Conservation (phyloP, 2,329 filamentous ascomycete species). For the Emmonsiellopsis sp. region DNA sequence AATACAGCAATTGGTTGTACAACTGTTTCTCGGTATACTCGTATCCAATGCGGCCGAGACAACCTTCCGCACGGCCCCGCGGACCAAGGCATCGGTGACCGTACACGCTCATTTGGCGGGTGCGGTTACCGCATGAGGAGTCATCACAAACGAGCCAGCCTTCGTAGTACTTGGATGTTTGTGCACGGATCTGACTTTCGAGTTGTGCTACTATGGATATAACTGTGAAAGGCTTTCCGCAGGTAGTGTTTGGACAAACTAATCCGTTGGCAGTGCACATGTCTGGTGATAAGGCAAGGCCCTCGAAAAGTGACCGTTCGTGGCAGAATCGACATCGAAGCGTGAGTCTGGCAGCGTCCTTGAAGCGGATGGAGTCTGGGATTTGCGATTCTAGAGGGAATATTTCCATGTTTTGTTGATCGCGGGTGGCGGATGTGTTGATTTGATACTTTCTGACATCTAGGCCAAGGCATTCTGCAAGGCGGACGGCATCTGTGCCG, state of each 20-base stretch:
- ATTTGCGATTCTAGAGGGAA: conserved; percentile 91
- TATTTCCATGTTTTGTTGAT: conserved; percentile 58
- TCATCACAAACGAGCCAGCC: conserved; percentile 89
- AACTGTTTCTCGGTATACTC: conserved; percentile 81
- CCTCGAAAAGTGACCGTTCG: conserved; percentile 62
- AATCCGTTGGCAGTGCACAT: conserved; percentile 66
- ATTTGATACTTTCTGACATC: conserved; percentile 81
- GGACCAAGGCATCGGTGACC: conserved; percentile 83
- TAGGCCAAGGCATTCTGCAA: conserved; percentile 88
- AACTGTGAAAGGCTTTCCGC: conserved; percentile 55
- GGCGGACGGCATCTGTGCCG: conserved; percentile 79
- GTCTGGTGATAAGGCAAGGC: conserved; percentile 52
- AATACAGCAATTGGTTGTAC: conserved; percentile 92
- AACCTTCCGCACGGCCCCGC: conserved; percentile 73
- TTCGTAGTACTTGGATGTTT: conserved; percentile 81
- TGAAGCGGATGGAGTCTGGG: conserved; percentile 81
- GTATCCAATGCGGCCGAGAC: conserved; percentile 78
- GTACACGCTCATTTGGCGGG: conserved; percentile 87
- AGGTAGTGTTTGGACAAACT: conserved; percentile 56
- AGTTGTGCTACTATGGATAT: conserved; percentile 77
- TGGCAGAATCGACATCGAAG: conserved; percentile 80
- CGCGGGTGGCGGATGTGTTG: conserved; percentile 46
- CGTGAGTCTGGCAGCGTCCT: conserved; percentile 64
- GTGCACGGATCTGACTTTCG: conserved; percentile 69
- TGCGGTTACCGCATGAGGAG: conserved; percentile 73